phyloP scores from a whole-genome alignment of 2,329 filamentous ascomycete species.

The Claviceps paspali region DNA sequence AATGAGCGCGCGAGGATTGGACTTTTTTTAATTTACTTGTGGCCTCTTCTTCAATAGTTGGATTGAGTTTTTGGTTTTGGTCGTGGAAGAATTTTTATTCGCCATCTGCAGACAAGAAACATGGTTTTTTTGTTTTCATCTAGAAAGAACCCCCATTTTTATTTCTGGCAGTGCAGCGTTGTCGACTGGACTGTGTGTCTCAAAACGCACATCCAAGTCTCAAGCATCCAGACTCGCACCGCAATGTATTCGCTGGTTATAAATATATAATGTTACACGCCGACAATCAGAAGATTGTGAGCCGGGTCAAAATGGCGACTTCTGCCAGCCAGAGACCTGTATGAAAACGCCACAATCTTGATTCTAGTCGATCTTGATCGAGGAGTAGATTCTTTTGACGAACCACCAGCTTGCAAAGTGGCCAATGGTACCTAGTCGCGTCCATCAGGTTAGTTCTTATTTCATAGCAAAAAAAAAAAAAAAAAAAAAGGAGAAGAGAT shows the following conservation, averaged over 20 bases:
- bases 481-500: too few species aligned
- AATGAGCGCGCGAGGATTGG: background rate
- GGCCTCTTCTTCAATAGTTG: too few species aligned
- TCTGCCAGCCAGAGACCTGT: background rate
- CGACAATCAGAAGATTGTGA: background rate
- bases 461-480: constrained; percentile 58
- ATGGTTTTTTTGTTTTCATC: too few species aligned
- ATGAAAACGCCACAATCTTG: background rate
- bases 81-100: background rate
- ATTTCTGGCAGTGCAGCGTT: background rate
- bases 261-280: constrained; percentile 17
- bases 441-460: constrained; percentile 18
- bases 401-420: constrained; percentile 94
- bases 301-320: background rate
- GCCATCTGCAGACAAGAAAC: too few species aligned
- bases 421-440: constrained; percentile 65
- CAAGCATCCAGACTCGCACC: too few species aligned
- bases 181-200: background rate
- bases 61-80: too few species aligned
- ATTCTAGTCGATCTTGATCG: constrained; percentile 87
- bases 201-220: background rate
- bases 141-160: too few species aligned
- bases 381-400: constrained; percentile 82
- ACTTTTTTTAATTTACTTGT: background rate
- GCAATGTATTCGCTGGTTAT: constrained; percentile 14